These are phyloP conservation scores for Pseudohyphozyma bogoriensis DNA, from an alignment of 768 basidiomycete genomes.

Conservation along the genomic window DNA sequence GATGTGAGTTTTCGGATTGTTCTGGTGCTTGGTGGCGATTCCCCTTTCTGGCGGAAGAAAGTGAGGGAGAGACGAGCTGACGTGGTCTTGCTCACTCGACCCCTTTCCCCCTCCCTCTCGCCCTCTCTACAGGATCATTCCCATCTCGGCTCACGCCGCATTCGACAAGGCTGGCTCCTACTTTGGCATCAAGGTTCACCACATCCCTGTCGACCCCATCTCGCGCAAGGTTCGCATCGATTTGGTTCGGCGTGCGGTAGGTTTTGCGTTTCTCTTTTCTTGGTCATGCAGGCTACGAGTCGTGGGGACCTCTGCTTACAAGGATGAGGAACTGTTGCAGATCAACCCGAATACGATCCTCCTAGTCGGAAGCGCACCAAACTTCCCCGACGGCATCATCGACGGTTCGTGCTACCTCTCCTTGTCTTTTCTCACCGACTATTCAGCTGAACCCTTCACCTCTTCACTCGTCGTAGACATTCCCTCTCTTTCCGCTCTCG, in stretches of 20 bases:
- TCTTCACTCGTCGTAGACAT: slow-evolving; percentile 59
- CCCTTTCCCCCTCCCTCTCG: neutral
- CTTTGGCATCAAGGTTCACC: slow-evolving; percentile 78
- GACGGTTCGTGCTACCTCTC: slow-evolving; percentile 21
- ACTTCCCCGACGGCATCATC: slow-evolving; percentile 42
- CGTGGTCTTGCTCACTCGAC: too few species aligned
- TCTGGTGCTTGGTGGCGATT: neutral
- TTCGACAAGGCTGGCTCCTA: slow-evolving; percentile 85
- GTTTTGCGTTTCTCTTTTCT: slow-evolving; percentile 1
- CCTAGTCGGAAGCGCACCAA: slow-evolving; percentile 35
- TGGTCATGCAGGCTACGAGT: slow-evolving; percentile 43
- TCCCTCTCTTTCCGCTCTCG: slow-evolving; percentile 61
- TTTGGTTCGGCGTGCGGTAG: slow-evolving; percentile 58
- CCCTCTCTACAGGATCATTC: slow-evolving; percentile 53
- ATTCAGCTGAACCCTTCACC: too few species aligned
- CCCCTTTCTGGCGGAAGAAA: neutral
- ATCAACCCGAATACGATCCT: slow-evolving; percentile 8
- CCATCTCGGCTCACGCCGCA: slow-evolving; percentile 78
- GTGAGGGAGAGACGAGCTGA: neutral
- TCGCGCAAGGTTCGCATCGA: slow-evolving; percentile 72
- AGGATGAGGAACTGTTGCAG: neutral
- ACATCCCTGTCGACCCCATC: slow-evolving; percentile 63
- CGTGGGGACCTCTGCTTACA: slow-evolving; percentile 65
- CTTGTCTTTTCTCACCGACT: neutral
- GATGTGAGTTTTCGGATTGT: too few species aligned